Evolutionary conservation across 179 eudicot genomes (phyloP).

Genomic region (Amaranthus tricolor): DNA sequence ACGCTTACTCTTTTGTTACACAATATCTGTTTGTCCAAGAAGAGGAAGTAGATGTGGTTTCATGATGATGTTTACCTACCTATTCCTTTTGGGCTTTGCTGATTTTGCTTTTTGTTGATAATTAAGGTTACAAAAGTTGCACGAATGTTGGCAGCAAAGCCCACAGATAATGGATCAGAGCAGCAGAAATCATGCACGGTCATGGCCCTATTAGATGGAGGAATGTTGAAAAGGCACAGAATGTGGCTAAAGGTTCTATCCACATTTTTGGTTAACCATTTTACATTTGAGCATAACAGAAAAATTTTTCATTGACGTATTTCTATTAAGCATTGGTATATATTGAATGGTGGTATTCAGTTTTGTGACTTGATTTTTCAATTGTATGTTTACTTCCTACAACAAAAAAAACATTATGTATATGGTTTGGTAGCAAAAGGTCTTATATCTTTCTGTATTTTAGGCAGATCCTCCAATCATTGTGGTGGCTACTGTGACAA

Average conservation of each 20-base stretch:
- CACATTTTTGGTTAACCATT: neutral
- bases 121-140: constrained; percentile 91
- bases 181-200: constrained; percentile 60
- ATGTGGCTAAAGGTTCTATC: constrained; percentile 82
- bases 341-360: neutral
- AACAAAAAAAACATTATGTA: neutral
- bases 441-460: constrained; percentile 14
- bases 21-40: neutral
- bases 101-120: constrained; percentile 18
- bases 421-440: neutral
- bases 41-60: neutral
- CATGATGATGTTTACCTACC: neutral
- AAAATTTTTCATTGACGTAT: neutral
- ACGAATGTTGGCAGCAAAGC: constrained; percentile 65
- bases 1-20: neutral
- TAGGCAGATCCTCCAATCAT: constrained; percentile 94
- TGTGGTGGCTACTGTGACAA: constrained; percentile 78
- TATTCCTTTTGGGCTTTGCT: constrained; percentile 13
- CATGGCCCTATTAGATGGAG: constrained; percentile 98
- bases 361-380: neutral
- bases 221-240: constrained; percentile 79
- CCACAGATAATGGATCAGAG: constrained; percentile 40
- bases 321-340: neutral
- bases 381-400: neutral
- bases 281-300: neutral